Conservation (phyloP, 352 stramenopile genomes). For the Peronospora destructor region DNA sequence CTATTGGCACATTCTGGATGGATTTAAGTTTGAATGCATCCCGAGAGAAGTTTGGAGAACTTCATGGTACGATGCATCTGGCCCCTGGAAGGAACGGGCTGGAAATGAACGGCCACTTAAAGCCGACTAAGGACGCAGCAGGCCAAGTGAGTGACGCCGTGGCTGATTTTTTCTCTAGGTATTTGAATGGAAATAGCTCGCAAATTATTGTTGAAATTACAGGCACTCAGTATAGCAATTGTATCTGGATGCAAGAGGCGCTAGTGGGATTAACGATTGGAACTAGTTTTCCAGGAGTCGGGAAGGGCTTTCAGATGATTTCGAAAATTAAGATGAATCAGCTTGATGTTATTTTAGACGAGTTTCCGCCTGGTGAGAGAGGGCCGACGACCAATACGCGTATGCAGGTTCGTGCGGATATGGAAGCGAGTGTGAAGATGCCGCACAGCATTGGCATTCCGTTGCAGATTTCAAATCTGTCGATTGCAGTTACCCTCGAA, state of each 20-base stretch:
- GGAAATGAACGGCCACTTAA: slow-evolving; percentile 38
- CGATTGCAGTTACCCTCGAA: slow-evolving; percentile 49
- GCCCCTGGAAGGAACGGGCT: slow-evolving; percentile 43
- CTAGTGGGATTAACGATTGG: slow-evolving; percentile 54
- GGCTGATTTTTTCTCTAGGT: slow-evolving; percentile 59
- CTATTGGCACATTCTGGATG: slow-evolving; percentile 57
- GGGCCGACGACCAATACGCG: slow-evolving; percentile 46
- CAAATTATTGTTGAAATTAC: slow-evolving; percentile 49
- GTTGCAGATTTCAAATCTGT: slow-evolving; percentile 56
- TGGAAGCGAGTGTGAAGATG: slow-evolving; percentile 66
- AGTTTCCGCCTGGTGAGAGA: slow-evolving; percentile 16
- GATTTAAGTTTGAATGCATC: slow-evolving; percentile 31
- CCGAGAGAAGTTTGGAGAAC: slow-evolving; percentile 38
- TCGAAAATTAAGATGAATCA: slow-evolving; percentile 57
- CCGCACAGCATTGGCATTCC: slow-evolving; percentile 62
- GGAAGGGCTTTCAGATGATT: slow-evolving; percentile 54
- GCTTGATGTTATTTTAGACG: slow-evolving; percentile 55
- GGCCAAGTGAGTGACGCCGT: slow-evolving; percentile 48
- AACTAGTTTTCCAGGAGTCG: slow-evolving; percentile 58
- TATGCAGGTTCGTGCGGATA: slow-evolving; percentile 64
- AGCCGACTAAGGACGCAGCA: slow-evolving; percentile 33
- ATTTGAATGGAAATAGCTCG: slow-evolving; percentile 49
- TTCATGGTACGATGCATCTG: slow-evolving; percentile 55
- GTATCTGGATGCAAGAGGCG: slow-evolving; percentile 57
- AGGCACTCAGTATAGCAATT: slow-evolving; percentile 39